Base-by-base conservation (phyloP, 139 green algal species). In the Pedinophyceae sp. region DNA sequence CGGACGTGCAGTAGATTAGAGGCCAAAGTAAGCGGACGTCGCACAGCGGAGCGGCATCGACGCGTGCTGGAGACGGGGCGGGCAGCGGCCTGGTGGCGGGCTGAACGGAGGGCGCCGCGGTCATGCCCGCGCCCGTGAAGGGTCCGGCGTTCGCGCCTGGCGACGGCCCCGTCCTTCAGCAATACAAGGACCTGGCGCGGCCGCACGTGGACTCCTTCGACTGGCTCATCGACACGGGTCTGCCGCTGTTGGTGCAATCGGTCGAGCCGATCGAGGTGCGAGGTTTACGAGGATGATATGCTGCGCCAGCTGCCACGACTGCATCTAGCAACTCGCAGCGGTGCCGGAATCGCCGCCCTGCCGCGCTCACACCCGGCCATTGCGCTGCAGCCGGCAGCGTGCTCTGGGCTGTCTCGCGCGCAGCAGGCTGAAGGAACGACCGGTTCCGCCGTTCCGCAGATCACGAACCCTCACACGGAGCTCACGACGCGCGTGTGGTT, bases 161-260 rank as follows among this genome's bases (percentile, higher is more conserved):
- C n/a, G n/a, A n/a, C n/a, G n/a, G n/a, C n/a, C n/a, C n/a, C n/a
- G n/a, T n/a, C n/a, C n/a, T n/a, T n/a, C n/a, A n/a, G n/a, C n/a
- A n/a, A n/a, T n/a, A n/a, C n/a, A n/a, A n/a, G n/a, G n/a, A n/a
- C n/a, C n/a, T n/a, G n/a, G n/a, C n/a, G n/a, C n/a, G n/a, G n/a
- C n/a, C n/a, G n/a, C n/a, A n/a, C n/a, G n/a, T n/a, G 34, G 10
- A 43, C 10, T 94, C 83, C 0, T 97, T 86, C 54, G 75, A 97
- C 59, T 93, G 85, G 50, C 95, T 97, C 54, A 27, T 96, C 2
- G 49, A 50, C 0, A 70, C 90, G 45, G 88, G 89, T 17, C 54
- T 97, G 62, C 28, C 74, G 15, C 27, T 52, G 2, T 75, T 85
- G 2, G 59, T 94, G 1, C 55, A 73, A 4, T 50, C 48, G 46